Conservation (phyloP, 257 asterid species). For the Solanum piurae region DNA sequence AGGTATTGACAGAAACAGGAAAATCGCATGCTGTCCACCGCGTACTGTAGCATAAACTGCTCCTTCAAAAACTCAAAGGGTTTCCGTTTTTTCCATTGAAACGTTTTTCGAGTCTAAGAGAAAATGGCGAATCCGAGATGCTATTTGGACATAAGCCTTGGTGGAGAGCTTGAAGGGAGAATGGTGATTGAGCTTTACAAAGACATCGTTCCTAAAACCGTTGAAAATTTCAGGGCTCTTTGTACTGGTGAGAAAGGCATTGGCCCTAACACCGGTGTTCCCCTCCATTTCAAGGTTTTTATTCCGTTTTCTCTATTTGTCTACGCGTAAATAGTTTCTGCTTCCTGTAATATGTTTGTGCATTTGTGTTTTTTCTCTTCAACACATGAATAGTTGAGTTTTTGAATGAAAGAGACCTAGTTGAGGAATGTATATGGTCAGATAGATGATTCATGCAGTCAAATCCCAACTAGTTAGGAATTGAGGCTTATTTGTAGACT, state of each 20-base stretch:
- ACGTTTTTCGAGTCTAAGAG: neutral
- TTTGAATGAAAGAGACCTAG: neutral
- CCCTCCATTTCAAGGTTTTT: slow-evolving; percentile 32
- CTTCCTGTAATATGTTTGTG: neutral
- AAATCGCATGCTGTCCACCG: neutral
- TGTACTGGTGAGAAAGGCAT: slow-evolving; percentile 35
- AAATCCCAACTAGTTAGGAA: neutral
- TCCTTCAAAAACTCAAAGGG: neutral
- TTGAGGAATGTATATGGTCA: neutral
- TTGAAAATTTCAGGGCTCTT: slow-evolving; percentile 36
- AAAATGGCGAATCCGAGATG: slow-evolving; percentile 22
- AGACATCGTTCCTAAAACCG: slow-evolving; percentile 26
- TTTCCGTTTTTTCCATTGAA: neutral
- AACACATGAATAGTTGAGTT: neutral
- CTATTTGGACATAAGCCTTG: slow-evolving; percentile 25
- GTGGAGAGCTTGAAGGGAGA: slow-evolving; percentile 26
- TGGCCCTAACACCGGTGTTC: slow-evolving; percentile 18
- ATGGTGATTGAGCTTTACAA: slow-evolving; percentile 20
- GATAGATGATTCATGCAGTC: neutral
- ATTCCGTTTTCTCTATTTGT: neutral
- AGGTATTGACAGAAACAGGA: neutral
- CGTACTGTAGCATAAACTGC: neutral
- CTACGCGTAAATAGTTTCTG: neutral
- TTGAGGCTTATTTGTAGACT: neutral
- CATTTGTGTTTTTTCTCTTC: neutral